Conservation (phyloP, 768 basidiomycete genomes). For the Trametes gibbosa region DNA sequence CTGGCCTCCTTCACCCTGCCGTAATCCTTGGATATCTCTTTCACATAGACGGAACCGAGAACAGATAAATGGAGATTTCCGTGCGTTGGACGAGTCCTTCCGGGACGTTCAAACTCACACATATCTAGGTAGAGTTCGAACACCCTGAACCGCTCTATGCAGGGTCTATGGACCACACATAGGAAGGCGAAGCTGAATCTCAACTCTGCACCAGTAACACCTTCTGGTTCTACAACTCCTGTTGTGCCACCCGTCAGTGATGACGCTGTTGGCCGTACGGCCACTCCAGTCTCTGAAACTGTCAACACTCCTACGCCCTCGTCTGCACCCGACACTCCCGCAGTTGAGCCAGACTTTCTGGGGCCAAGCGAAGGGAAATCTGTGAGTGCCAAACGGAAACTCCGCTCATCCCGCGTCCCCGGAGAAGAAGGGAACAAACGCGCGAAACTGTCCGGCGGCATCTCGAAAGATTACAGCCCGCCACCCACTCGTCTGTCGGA, state of each 20-base stretch:
- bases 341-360: constrained; percentile 4
- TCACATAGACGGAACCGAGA: no score
- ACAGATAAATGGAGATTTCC: constrained; percentile 18
- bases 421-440: constrained; percentile 60
- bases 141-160: constrained; percentile 74
- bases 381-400: constrained; percentile 57
- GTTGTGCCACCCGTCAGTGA: constrained; percentile 17
- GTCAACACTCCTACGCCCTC: neutral
- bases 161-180: constrained; percentile 73
- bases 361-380: constrained; percentile 20
- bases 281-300: neutral
- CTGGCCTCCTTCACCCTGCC: no score
- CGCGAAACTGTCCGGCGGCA: constrained; percentile 42
- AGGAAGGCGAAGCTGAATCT: constrained; percentile 66
- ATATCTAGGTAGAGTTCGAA: constrained; percentile 66
- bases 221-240: constrained; percentile 26
- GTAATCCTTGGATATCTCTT: neutral
- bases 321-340: neutral
- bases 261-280: constrained; percentile 24
- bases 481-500: constrained; percentile 77
- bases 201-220: constrained; percentile 37
- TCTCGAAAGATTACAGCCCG: constrained; percentile 65
- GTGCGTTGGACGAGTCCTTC: constrained; percentile 7
- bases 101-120: constrained; percentile 16
- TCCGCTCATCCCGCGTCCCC: constrained; percentile 45